Evolutionary conservation across 768 basidiomycete species (phyloP), one percentile per base, ranked within the genome.

Genomic region (Mycena vitilis): DNA sequence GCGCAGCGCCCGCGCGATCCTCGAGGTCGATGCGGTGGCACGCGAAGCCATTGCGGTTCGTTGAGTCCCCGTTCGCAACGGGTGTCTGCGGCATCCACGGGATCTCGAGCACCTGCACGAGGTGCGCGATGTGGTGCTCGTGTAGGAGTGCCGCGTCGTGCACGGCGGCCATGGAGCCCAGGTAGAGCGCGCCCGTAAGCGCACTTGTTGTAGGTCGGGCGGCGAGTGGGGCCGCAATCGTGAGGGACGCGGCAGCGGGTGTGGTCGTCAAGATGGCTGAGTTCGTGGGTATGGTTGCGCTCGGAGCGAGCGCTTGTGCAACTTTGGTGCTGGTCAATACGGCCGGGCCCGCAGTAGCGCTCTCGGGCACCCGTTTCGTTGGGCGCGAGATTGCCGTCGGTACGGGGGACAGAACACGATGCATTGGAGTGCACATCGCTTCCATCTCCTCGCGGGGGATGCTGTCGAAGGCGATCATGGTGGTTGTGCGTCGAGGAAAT

Each of bases 51-150:
- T n/a, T n/a, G n/a, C n/a, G n/a, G n/a, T n/a, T n/a, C n/a, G n/a
- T n/a, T n/a, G n/a, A n/a, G n/a, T n/a, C n/a, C n/a, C n/a, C n/a
- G n/a, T n/a, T n/a, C n/a, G 36, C 37, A 45, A 12, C 25, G 45
- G 37, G 63, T 7, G 49, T 6, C 52, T 65, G 75, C 5, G 90
- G 89, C 7, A 86, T 75, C 90, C 90, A 91, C 0, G 88, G 87
- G 1, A 83, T 85, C 72, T 91, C 90, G 71, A 91, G 83, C 56
- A 90, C 89, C 72, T 91, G 89, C 49, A 91, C 88, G 68, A 91
- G 78, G 70, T 90, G 86, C 0, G 83, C 83, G 74, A 91, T 87
- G 65, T 79, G 80, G 72, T 88, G 78, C 13, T 77, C 72, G 52
- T 78, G 79, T 67, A 91, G 86, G 54, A 87, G 79, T 22, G 86